Base-by-base conservation (phyloP, 148 eudicot genomes). In the Camellia lanceoleosa region DNA sequence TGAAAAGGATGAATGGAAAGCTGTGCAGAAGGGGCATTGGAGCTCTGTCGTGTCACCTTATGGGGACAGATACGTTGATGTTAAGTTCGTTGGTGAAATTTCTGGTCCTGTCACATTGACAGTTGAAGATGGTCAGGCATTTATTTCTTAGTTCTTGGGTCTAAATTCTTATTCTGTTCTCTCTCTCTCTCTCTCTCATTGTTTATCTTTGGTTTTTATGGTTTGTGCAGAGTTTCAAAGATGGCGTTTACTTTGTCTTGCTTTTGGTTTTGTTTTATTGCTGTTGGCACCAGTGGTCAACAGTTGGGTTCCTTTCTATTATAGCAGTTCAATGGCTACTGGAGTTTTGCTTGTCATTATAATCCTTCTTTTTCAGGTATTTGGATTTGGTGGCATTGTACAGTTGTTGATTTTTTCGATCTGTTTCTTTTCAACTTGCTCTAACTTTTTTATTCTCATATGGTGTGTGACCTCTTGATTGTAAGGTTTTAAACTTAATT, bases 241-340 rank as follows among this genome's bases (percentile, higher is more conserved):
- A 70, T 96, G 99, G 99, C 97, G 98, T 62, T 72, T 93, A 61
- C 30, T 91, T 74, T 89, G 82, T 80, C 94, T 96, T 80, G 90
- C 82, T 20, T 0, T 89, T 75, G 99, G 99, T 74, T 66, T 96
- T 62, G 47, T 88, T 61, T 60, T 92, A 44, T 81, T 92, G 87
- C 78, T 96, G 54, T 76, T 87, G 86, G 98, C 98, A 79, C 98
- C 99, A n/a, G 78, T 91, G 82, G 91, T 92, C 73, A 92, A 98
- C 89, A 81, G 87, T 80, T 96, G 94, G 93, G 98, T 93, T 80
- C 99, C 97, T 44, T 96, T 96, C 85, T 96, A 96, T 84, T 96
- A 96, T 73, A 90, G 97, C 84, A 93, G 97, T 78, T 92, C 98
- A 41, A 96, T 96, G 99, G 91, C 89, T 23, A 88, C 93, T 43